phyloP scores from a whole-genome alignment of 2,329 filamentous ascomycete genomes.

The Trichoderma harzianum region DNA sequence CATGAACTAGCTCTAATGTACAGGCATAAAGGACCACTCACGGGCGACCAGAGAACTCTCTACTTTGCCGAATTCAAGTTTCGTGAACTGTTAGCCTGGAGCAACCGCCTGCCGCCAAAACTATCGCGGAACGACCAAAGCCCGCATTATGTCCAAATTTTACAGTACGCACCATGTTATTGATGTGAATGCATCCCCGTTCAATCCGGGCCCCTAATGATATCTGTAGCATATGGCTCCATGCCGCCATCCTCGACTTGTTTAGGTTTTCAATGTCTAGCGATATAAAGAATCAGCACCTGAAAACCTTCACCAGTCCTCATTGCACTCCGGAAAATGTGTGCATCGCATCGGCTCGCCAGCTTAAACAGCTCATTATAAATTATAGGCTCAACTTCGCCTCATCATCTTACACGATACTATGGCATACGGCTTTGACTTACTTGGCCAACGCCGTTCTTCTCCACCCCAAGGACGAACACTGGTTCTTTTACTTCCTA shows the following conservation, averaged over 20 bases:
- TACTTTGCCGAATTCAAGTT: not conserved
- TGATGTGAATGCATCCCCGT: not conserved
- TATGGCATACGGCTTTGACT: not conserved
- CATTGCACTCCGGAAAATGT: too few species aligned
- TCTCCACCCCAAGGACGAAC: constrained; percentile 26
- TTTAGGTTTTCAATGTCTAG: too few species aligned
- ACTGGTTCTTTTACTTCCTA: constrained; percentile 36
- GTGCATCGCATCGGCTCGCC: too few species aligned
- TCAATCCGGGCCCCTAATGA: not conserved
- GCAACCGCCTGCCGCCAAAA: not conserved
- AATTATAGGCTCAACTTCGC: not conserved
- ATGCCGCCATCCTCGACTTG: too few species aligned
- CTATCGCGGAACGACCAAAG: not conserved
- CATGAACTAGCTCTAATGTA: not conserved
- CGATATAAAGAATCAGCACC: too few species aligned
- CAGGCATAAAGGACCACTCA: not conserved
- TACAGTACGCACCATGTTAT: not conserved
- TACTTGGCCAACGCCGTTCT: constrained; percentile 34
- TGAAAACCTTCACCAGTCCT: too few species aligned
- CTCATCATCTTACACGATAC: not conserved
- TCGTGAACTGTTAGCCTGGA: not conserved
- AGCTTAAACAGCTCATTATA: too few species aligned
- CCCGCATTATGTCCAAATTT: not conserved
- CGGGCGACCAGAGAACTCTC: not conserved
- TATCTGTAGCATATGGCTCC: too few species aligned